phyloP scores from a whole-genome alignment of 1,284 basidiomycete genomes.

The Trichosporon sp. region DNA sequence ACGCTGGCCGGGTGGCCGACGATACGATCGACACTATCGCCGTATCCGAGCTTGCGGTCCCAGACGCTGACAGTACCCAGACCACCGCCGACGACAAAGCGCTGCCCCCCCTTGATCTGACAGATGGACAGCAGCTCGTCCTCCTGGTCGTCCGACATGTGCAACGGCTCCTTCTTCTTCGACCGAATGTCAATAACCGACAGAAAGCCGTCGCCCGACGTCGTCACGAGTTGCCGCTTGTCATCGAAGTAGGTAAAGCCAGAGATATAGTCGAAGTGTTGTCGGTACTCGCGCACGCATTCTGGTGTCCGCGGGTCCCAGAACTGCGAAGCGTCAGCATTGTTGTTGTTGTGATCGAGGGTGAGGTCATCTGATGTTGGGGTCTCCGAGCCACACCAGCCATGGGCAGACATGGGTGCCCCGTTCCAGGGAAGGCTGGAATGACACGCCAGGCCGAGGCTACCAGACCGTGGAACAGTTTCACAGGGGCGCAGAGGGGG shows the following conservation, averaged over 20 bases:
- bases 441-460: too few relatives aligned
- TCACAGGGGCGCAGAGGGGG: too few relatives aligned
- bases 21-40: conserved; percentile 79
- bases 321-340: conserved; percentile 52
- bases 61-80: conserved; percentile 86
- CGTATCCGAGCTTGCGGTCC: conserved; percentile 77
- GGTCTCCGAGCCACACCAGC: too few relatives aligned
- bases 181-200: conserved; percentile 82
- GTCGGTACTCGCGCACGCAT: conserved; percentile 61
- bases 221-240: conserved; percentile 75
- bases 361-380: too few relatives aligned
- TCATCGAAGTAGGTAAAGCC: conserved; percentile 82
- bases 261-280: conserved; percentile 93
- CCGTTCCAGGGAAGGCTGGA: too few relatives aligned
- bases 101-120: conserved; percentile 72
- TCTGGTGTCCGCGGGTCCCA: conserved; percentile 72
- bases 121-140: conserved; percentile 85
- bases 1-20: conserved; percentile 85
- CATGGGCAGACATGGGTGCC: too few relatives aligned
- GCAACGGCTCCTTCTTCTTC: conserved; percentile 65
- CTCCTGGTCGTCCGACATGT: conserved; percentile 88
- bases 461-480: not conserved
- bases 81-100: conserved; percentile 84
- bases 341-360: not conserved
- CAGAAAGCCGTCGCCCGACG: conserved; percentile 88